Percentiles rank a stretch among this genome's conserved stretches.
These are phyloP conservation scores for Colletotrichum neosansevieriae DNA, from an alignment of 2,329 filamentous ascomycete species.

Conservation along the genomic window DNA sequence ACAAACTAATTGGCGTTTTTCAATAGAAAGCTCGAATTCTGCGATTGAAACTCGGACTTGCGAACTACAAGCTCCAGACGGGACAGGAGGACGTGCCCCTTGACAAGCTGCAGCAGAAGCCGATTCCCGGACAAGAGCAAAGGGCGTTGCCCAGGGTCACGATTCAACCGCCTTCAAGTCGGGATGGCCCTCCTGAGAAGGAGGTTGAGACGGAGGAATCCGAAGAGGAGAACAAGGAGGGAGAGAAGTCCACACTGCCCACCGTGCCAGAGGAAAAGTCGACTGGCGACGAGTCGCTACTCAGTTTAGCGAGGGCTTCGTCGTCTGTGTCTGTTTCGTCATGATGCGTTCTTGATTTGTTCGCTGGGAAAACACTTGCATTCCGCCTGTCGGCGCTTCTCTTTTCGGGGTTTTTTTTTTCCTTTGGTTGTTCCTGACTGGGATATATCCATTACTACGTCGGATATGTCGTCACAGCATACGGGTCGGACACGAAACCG, in stretches of 20 bases:
- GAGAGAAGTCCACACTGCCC: conserved; percentile 42
- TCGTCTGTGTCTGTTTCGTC: conserved; percentile 32
- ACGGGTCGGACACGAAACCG: background rate
- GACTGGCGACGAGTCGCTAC: conserved; percentile 52
- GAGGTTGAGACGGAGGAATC: conserved; percentile 38
- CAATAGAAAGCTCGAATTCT: conserved; percentile 73
- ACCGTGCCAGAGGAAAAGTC: conserved; percentile 18
- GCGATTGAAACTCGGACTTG: conserved; percentile 76
- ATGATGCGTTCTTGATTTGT: conserved; percentile 2
- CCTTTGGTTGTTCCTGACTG: background rate
- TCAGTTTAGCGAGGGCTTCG: conserved; percentile 56
- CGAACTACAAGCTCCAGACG: conserved; percentile 80
- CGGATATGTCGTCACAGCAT: background rate
- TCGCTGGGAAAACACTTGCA: no score
- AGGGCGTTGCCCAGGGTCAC: conserved; percentile 39
- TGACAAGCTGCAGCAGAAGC: conserved; percentile 65
- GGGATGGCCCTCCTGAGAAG: conserved; percentile 33
- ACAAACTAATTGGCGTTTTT: conserved; percentile 21
- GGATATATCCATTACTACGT: conserved; percentile 1
- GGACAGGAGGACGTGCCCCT: conserved; percentile 77
- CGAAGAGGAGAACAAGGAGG: conserved; percentile 26
- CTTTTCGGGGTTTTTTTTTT: background rate
- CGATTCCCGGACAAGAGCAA: conserved; percentile 42
- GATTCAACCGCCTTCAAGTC: conserved; percentile 42
- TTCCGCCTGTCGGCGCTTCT: background rate